A percentile compares a stretch with the other conserved stretches of the same genome.
phyloP scores from a whole-genome alignment of 2,329 filamentous ascomycete species.

The Epichloe festucae region DNA sequence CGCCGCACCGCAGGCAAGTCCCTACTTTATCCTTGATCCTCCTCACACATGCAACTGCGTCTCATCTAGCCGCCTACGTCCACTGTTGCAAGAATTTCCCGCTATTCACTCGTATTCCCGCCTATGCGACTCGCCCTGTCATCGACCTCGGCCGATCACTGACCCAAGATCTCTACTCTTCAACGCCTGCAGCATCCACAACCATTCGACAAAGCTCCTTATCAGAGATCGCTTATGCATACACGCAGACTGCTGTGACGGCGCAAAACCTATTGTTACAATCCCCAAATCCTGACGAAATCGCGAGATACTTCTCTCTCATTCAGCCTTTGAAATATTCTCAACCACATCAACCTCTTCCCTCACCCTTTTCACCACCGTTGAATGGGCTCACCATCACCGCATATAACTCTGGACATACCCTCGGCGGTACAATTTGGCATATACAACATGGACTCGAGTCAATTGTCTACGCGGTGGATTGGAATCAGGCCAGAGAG shows the following conservation, averaged over 20 bases:
- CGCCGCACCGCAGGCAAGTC: slow-evolving; percentile 51
- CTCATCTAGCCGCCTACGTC: slow-evolving; percentile 84
- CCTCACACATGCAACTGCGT: slow-evolving; percentile 82
- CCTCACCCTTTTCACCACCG: slow-evolving; percentile 77
- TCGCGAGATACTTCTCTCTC: slow-evolving; percentile 78
- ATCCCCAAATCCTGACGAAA: slow-evolving; percentile 75
- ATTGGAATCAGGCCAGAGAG: slow-evolving; percentile 97
- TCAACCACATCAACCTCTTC: slow-evolving; percentile 81
- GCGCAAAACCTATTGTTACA: slow-evolving; percentile 46
- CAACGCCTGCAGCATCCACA: slow-evolving; percentile 75
- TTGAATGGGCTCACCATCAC: slow-evolving; percentile 88
- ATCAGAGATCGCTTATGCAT: slow-evolving; percentile 46
- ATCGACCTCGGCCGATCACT: slow-evolving; percentile 86
- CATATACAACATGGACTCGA: slow-evolving; percentile 95
- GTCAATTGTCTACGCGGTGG: slow-evolving; percentile 92
- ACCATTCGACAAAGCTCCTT: slow-evolving; percentile 64
- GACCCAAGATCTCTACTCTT: slow-evolving; percentile 83
- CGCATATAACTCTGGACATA: slow-evolving; percentile 92
- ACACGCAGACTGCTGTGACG: slow-evolving; percentile 35
- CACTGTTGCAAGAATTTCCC: slow-evolving; percentile 97
- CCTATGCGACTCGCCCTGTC: slow-evolving; percentile 89
- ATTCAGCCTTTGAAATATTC: slow-evolving; percentile 94
- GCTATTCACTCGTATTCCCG: slow-evolving; percentile 78
- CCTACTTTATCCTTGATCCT: slow-evolving; percentile 88
- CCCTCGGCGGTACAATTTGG: slow-evolving; percentile 95